Base-by-base conservation (phyloP, 2,329 filamentous ascomycete species). In the Fusarium sp. region DNA sequence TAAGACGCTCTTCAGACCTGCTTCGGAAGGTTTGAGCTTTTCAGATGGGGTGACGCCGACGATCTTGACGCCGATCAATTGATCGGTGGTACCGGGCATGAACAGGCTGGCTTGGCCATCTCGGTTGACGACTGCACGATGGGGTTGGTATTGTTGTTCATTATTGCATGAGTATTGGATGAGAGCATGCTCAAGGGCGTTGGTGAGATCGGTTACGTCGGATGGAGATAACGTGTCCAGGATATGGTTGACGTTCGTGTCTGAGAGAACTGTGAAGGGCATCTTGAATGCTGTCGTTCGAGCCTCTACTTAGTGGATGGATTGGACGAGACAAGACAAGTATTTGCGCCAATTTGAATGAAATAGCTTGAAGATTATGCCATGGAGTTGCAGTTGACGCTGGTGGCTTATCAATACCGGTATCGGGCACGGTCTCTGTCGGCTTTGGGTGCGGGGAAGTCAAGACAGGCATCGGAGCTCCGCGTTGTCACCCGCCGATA, bases 101-200 rank as follows among this genome's bases (percentile, higher is more conserved):
- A 91, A 90, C 12, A 92, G 80, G 6, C 88, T 91, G 3, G 86
- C 88, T 31, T 85, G 84, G 6, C 89, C 89, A 82, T 89, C 85
- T 52, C 87, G 85, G 53, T 86, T 87, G 53, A 92, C 84, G 3
- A 85, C 82, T 3, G 88, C 90, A 39, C 89, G 83, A 58, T 86
- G 84, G 2, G 89, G 89, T 64, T 92, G 90, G 65, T 87, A 89
- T 35, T 86, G 81, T 37, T 85, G 83, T 57, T 90, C 88, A 24
- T 84, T 85, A 6, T 86, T 85, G 16, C 88, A 89, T 0, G 89
- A 91, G 73, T 91, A 92, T 15, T 66, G 63, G 1, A 72, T 57
- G 24, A 75, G 73, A 9, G 73, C 69, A 5, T 48, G 28, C 18
- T 74, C 58, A 0, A 75, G 71, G 3, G 71, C 61, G 8, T 37